Conservation (phyloP, 805 yeast genomes). For the Zygoascus flipseniorum region DNA sequence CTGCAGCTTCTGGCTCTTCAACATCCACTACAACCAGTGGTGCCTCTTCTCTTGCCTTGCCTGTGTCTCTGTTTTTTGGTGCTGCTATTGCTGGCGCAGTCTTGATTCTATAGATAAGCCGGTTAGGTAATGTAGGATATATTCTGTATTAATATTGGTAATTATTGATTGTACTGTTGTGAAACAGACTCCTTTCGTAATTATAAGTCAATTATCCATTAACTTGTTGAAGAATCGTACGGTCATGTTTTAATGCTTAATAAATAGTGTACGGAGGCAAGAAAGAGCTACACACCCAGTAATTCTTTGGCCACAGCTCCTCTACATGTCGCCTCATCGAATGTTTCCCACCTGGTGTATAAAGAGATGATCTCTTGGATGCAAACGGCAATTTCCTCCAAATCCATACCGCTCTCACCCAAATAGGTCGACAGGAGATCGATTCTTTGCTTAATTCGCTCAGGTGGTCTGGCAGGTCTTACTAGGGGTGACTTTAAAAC, state of each 20-base stretch:
- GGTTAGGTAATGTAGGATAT: too few relatives aligned
- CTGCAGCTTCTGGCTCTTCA: background rate
- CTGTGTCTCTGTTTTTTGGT: background rate
- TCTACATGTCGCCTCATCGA: slow-evolving; percentile 40
- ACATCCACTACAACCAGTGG: background rate
- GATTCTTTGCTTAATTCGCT: slow-evolving; percentile 34
- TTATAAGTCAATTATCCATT: too few relatives aligned
- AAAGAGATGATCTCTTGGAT: slow-evolving; percentile 76
- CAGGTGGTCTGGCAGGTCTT: slow-evolving; percentile 27
- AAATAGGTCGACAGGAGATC: slow-evolving; percentile 56
- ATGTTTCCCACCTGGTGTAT: slow-evolving; percentile 82
- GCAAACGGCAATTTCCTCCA: slow-evolving; percentile 69
- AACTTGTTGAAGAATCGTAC: too few relatives aligned
- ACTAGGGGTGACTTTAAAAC: slow-evolving; percentile 37
- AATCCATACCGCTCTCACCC: slow-evolving; percentile 67
- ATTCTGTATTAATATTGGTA: too few relatives aligned
- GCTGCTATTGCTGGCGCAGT: background rate
- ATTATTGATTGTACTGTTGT: too few relatives aligned
- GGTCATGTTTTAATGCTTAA: background rate
- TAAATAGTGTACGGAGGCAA: background rate
- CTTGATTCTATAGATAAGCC: background rate
- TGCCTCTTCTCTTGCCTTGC: background rate
- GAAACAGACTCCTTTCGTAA: too few relatives aligned
- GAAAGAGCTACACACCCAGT: background rate
- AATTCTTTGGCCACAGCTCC: slow-evolving; percentile 6